Percentiles rank a stretch among this genome's conserved stretches.
Conservation (phyloP, 2,329 filamentous ascomycete species). For the Penicillium crustosum region DNA sequence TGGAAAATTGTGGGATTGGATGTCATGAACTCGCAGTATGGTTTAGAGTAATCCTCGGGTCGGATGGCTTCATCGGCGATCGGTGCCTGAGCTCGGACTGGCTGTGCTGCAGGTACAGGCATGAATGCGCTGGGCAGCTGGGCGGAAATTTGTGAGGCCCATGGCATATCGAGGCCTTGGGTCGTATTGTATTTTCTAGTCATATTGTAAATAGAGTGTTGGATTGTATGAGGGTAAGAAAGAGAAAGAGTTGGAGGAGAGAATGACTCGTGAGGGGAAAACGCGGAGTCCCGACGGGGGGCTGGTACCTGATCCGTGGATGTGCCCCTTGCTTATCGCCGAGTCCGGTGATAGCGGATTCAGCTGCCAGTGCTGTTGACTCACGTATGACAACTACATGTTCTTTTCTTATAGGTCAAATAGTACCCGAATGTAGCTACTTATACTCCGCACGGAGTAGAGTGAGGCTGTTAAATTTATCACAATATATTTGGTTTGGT, state of each 20-base stretch:
- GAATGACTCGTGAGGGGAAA: conserved; percentile 21
- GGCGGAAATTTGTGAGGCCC: conserved; percentile 32
- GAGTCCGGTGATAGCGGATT: conserved; percentile 12
- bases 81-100: conserved; percentile 19
- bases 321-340: conserved; percentile 20
- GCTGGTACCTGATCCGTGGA: conserved; percentile 9
- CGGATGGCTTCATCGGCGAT: conserved; percentile 25
- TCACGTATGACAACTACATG: neutral
- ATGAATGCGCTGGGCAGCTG: conserved; percentile 27
- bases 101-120: conserved; percentile 16
- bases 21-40: conserved; percentile 83
- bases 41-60: conserved; percentile 69
- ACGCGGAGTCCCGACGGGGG: conserved; percentile 19
- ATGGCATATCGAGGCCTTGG: conserved; percentile 30
- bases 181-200: conserved; percentile 31
- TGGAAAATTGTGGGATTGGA: conserved; percentile 94
- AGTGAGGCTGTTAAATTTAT: neutral
- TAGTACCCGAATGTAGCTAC: neutral
- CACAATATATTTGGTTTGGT: neutral
- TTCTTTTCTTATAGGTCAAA: neutral
- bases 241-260: conserved; percentile 12
- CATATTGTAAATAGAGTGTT: conserved; percentile 24
- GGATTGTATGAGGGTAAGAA: neutral
- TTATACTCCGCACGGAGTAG: too few species aligned
- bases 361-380: neutral